Percentiles rank a stretch among this genome's conserved stretches.
These are phyloP conservation scores for Microcera coccophila DNA, from an alignment of 2,329 filamentous ascomycete genomes.

Conservation along the genomic window DNA sequence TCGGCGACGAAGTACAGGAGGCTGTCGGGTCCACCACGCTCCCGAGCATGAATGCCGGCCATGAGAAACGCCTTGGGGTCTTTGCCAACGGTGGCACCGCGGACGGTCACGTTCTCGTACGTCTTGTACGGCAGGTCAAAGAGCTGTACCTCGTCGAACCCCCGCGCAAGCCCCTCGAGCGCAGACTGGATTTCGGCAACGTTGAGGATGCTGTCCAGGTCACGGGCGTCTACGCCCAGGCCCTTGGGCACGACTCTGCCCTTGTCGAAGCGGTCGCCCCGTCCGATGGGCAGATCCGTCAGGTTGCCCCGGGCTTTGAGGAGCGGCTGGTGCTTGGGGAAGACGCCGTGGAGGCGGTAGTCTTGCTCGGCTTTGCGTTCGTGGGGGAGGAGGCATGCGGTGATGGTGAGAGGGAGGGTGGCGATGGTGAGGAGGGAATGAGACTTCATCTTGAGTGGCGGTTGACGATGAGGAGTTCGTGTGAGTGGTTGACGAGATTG, in stretches of 20 bases:
- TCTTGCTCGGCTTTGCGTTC: constrained; percentile 26
- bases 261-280: constrained; percentile 40
- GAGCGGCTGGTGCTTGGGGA: constrained; percentile 9
- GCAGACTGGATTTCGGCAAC: constrained; percentile 43
- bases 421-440: constrained; percentile 7
- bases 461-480: no score
- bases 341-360: constrained; percentile 2
- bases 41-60: constrained; percentile 53
- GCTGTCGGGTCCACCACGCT: constrained; percentile 54
- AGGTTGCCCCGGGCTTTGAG: neutral
- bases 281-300: constrained; percentile 36
- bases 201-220: constrained; percentile 43
- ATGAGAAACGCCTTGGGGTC: constrained; percentile 49
- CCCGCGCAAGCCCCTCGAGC: constrained; percentile 38
- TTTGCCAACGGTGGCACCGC: constrained; percentile 40
- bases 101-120: constrained; percentile 38
- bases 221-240: constrained; percentile 32
- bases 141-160: constrained; percentile 37
- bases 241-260: constrained; percentile 36
- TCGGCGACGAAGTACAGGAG: constrained; percentile 57
- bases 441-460: constrained; percentile 33
- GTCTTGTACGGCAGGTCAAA: constrained; percentile 43
- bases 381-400: constrained; percentile 37
- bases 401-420: constrained; percentile 21
- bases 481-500: no score